Evolutionary conservation across 805 yeast genomes (phyloP).

Genomic region (Priceomyces medius): DNA sequence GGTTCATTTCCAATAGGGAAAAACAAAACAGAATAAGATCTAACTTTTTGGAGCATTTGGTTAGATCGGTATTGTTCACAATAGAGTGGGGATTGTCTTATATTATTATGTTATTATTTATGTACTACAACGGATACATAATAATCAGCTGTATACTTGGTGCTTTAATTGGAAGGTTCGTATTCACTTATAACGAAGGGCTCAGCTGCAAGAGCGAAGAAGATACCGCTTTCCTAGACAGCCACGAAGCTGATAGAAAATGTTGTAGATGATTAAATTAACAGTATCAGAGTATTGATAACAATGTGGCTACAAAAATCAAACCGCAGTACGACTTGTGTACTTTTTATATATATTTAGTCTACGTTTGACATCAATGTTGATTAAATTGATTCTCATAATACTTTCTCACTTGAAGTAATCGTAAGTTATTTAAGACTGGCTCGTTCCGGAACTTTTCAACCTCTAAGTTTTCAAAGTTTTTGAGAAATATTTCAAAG

Average conservation of each 20-base stretch:
- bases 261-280: slow-evolving; percentile 22
- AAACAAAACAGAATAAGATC: slow-evolving; percentile 28
- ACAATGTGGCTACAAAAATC: too few species aligned
- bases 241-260: slow-evolving; percentile 22
- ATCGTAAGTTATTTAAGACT: slow-evolving; percentile 9
- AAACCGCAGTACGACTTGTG: too few species aligned
- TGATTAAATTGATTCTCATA: slow-evolving; percentile 9
- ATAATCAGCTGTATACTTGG: slow-evolving; percentile 64
- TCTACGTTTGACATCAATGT: background rate
- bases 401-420: slow-evolving; percentile 17
- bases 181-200: slow-evolving; percentile 50
- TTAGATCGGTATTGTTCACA: slow-evolving; percentile 50
- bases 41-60: slow-evolving; percentile 47
- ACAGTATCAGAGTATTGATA: too few species aligned
- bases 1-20: slow-evolving; percentile 23
- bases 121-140: slow-evolving; percentile 73
- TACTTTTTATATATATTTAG: background rate
- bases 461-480: slow-evolving; percentile 16
- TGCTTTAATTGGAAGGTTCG: slow-evolving; percentile 55
- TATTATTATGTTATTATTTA: slow-evolving; percentile 67
- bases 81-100: slow-evolving; percentile 65
- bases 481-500: slow-evolving; percentile 17
- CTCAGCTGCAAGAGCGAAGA: slow-evolving; percentile 14
- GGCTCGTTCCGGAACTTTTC: slow-evolving; percentile 14
- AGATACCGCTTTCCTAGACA: slow-evolving; percentile 8